Evolutionary conservation across 192 early-diverging fungal species (phyloP).

Genomic region (Chytriomyces sp.): DNA sequence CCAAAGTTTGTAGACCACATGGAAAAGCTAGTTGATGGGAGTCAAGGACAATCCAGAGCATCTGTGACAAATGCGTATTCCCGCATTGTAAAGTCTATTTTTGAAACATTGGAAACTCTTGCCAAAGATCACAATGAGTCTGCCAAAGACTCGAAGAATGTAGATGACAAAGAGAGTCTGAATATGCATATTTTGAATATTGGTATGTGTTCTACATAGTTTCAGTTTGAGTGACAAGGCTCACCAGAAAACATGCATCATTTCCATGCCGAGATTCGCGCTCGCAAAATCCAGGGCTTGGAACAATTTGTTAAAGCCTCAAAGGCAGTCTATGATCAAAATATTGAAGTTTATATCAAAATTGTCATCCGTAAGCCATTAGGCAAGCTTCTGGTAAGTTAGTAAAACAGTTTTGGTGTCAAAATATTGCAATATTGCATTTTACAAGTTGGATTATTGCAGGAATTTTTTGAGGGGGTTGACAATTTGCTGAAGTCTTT

Average conservation of each 20-base stretch:
- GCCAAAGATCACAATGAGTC: conserved; percentile 61
- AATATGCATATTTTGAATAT: conserved; percentile 85
- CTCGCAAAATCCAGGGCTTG: conserved; percentile 70
- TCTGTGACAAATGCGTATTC: conserved; percentile 82
- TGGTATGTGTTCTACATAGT: conserved; percentile 45
- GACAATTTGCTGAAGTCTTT: conserved; percentile 80
- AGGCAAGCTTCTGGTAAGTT: conserved; percentile 74
- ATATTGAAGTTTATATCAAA: conserved; percentile 81
- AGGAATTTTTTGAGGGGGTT: conserved; percentile 97
- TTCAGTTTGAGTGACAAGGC: neutral
- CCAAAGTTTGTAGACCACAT: conserved; percentile 69
- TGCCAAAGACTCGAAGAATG: conserved; percentile 44
- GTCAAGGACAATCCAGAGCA: conserved; percentile 60
- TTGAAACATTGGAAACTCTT: conserved; percentile 82
- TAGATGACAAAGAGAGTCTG: conserved; percentile 81
- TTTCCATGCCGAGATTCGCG: conserved; percentile 77
- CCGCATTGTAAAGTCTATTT: conserved; percentile 77
- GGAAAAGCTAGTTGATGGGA: conserved; percentile 59
- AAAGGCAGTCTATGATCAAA: conserved; percentile 77
- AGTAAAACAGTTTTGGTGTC: no score
- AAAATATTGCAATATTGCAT: neutral
- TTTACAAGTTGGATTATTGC: conserved; percentile 7
- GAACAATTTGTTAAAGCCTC: conserved; percentile 84
- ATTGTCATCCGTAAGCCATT: conserved; percentile 88
- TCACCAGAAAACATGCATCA: conserved; percentile 92